phyloP scores from a whole-genome alignment of 768 basidiomycete species.

The Xerocomus brunneocitrinus region DNA sequence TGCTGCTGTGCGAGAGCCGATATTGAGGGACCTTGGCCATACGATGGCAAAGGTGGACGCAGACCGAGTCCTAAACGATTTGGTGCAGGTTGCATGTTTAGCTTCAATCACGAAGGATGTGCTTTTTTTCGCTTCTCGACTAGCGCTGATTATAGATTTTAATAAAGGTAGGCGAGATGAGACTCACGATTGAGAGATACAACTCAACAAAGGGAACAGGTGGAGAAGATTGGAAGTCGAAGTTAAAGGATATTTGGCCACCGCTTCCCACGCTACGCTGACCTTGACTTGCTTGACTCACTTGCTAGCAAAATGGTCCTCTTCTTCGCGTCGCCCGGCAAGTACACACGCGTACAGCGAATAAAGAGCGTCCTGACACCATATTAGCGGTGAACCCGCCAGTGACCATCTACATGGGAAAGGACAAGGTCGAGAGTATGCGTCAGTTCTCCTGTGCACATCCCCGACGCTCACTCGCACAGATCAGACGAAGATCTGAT shows the following conservation, averaged over 20 bases:
- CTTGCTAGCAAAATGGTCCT: constrained; percentile 44
- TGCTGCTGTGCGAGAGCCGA: constrained; percentile 88
- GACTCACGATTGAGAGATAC: background rate
- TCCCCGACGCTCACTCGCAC: constrained; percentile 16
- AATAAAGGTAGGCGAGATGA: background rate
- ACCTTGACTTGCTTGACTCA: no score
- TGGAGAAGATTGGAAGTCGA: background rate
- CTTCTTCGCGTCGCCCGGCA: constrained; percentile 56
- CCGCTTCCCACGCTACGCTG: constrained; percentile 2
- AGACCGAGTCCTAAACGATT: constrained; percentile 85
- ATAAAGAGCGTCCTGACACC: background rate
- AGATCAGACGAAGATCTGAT: constrained; percentile 89
- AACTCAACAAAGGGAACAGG: background rate
- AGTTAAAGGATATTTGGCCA: background rate
- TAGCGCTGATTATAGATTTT: background rate
- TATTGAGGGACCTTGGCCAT: constrained; percentile 89
- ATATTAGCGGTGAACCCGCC: constrained; percentile 55
- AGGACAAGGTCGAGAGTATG: constrained; percentile 94
- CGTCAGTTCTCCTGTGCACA: constrained; percentile 5
- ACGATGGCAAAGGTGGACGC: constrained; percentile 82
- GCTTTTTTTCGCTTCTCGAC: constrained; percentile 1
- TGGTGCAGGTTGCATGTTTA: constrained; percentile 56
- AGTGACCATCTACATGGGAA: constrained; percentile 85
- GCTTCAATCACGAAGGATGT: background rate
- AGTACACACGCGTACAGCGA: background rate